Conservation (phyloP, 1,284 basidiomycete species). For the Ganoderma leucocontextum region DNA sequence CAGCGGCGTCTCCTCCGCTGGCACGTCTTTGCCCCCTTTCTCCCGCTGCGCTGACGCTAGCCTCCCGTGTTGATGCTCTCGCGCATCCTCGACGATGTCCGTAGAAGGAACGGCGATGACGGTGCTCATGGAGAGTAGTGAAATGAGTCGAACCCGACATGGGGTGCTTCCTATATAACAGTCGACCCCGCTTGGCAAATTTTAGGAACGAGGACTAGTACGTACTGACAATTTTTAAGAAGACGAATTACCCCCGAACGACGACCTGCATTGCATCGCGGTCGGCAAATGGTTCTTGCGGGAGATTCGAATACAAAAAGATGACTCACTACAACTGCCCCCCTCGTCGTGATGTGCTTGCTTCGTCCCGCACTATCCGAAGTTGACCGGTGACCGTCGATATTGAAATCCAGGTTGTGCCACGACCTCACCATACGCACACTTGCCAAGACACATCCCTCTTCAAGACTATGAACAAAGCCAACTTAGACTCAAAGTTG, state of each 20-base stretch:
- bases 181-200: too few species aligned
- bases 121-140: not conserved
- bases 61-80: not conserved
- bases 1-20: conserved; percentile 55
- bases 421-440: not conserved
- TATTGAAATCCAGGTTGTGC: not conserved
- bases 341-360: not conserved
- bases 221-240: not conserved
- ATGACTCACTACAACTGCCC: not conserved
- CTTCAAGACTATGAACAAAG: not conserved
- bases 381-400: not conserved
- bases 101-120: not conserved
- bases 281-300: not conserved
- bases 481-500: not conserved
- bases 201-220: not conserved
- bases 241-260: not conserved
- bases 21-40: not conserved
- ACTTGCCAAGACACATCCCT: not conserved
- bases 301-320: not conserved
- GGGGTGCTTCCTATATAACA: not conserved
- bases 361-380: not conserved
- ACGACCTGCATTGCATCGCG: not conserved
- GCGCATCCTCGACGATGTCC: not conserved
- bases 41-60: not conserved
- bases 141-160: not conserved